Evolutionary conservation across 495 filamentous ascomycete genomes (phyloP), one percentile per base, ranked within the genome.

Genomic region (Letharia lupina): DNA sequence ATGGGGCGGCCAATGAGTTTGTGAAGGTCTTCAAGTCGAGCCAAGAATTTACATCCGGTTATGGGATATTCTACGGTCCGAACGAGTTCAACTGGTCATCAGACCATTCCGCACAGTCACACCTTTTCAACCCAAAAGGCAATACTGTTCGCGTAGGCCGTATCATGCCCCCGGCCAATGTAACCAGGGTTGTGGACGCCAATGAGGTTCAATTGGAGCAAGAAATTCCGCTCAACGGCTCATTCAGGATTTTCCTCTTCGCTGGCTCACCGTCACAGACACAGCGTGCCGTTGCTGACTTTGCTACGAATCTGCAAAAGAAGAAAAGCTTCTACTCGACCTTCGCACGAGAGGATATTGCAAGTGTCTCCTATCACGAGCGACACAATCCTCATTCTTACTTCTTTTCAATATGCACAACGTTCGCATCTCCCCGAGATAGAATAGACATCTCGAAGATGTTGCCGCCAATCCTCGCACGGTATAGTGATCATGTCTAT

Each of bases 121-220:
- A 76, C 45, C 76, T 92, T 68, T 87, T 94, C 73, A 77, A 86
- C 71, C 79, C 87, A 10, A 75, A 80, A 33, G 81, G 80, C 61
- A 85, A 82, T 50, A 86, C 81, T 54, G 76, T 91, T 62, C 81
- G 80, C 7, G 78, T 87, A 6, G 91, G 91, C 62, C 85, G 88
- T 20, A 83, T 91, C 35, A 81, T 95, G 74, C 85, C 80, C 31
- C 89, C 89, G 31, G 81, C 87, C 7, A 88, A 86, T 63, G 91
- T 95, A 45, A 96, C 90, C 39, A 83, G 91, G 44, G 87, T 95
- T 39, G 85, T 87, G 6, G 91, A 96, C 72, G 86, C 90, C 71
- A 95, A 94, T 78, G 83, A 89, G 35, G 90, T 93, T 18, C 88
- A 94, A 69, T 77, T 96, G 48, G 91, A 96, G 76, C 91, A 96